Evolutionary conservation across 768 basidiomycete species (phyloP).

Genomic region (Trametes cingulata): DNA sequence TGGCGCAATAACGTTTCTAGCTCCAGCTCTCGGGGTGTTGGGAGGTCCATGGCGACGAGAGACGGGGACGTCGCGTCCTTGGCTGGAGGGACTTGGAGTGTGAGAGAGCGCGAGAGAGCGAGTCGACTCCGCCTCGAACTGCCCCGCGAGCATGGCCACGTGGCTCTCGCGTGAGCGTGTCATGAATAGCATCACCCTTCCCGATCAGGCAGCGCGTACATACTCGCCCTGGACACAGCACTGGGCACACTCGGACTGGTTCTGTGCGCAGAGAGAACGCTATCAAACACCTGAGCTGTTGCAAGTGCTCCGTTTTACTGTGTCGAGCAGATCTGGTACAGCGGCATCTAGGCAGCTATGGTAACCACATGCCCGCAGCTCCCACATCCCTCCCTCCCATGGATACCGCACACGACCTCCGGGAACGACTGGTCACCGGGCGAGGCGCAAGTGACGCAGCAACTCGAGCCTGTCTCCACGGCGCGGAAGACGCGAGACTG

Average conservation of each 20-base stretch:
- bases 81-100: constrained; percentile 17
- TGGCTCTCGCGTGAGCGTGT: constrained; percentile 18
- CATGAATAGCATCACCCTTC: neutral
- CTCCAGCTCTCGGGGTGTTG: constrained; percentile 75
- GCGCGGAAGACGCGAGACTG: no score
- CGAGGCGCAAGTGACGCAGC: no score
- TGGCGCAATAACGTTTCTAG: constrained; percentile 77
- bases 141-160: constrained; percentile 22
- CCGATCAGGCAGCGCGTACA: neutral
- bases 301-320: neutral
- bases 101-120: constrained; percentile 15
- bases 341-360: neutral
- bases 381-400: neutral
- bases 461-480: no score
- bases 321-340: neutral
- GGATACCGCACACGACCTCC: no score
- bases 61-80: constrained; percentile 23
- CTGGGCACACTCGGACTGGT: no score
- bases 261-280: no score
- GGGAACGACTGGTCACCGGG: no score
- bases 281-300: neutral
- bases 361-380: neutral
- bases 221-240: neutral
- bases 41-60: constrained; percentile 57
- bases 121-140: constrained; percentile 22